Evolutionary conservation across 108 stramenopile species (phyloP), one percentile per base, ranked within the genome.

Genomic region (Cyclostephanos invisitatus): DNA sequence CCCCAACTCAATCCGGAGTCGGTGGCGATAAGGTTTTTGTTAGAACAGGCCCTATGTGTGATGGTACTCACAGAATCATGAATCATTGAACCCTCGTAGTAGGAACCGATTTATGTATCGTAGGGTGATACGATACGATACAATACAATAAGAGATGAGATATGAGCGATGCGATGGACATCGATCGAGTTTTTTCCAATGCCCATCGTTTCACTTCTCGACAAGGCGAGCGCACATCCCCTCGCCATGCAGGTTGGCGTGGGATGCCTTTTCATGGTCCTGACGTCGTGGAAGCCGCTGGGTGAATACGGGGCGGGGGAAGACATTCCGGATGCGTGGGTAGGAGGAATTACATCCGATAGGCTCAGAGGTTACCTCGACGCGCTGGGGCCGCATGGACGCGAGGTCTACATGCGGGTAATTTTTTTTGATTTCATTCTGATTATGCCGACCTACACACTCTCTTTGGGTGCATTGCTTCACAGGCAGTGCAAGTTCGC

Each of bases 271-370:
- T 57, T 27, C 10, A 17, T 12, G 4, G 17, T 57, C 28, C 24
- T 28, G 15, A 32, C 11, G 29, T 17, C 15, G 17, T 57, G 56
- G 17, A 14, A 35, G 32, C 29, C 56, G 17, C 29, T 57, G 17
- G 6, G 12, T 57, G 17, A 5, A 28, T 57, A 28, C 17, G 29
- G 29, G 11, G 27, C 3, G 7, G 56, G 56, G 29, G 29, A 29
- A 17, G 56, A 57, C 29, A 57, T 57, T 22, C 67, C 67, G 5
- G 67, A 68, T 55, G 21, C 55, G 21, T 68, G 67, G 67, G 24
- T 49, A 24, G 67, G 67, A 24, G 67, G 67, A 40, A 35, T 54
- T 55, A 18, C 9, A 8, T 35, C 56, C 2, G 67, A 56, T 40
- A 68, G 20, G 36, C 67, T 68, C 36, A 38, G 55, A 37, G 21